Evolutionary conservation across 1,139 yeast genomes (phyloP).

Genomic region (Pichia sp.): DNA sequence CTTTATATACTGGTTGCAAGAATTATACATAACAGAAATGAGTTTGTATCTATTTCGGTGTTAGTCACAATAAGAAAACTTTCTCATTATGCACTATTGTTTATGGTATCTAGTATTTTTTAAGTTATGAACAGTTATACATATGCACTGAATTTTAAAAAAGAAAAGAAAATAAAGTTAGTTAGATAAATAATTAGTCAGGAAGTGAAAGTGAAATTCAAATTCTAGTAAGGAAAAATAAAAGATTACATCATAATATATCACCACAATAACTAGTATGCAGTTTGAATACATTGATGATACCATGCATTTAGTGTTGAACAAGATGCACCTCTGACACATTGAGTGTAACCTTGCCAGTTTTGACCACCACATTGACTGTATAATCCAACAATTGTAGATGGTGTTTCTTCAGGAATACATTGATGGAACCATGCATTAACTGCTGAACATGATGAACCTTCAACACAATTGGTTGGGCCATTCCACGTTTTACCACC

Average conservation of each 20-base stretch:
- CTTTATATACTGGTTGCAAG: too few relatives aligned
- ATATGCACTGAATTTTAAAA: too few relatives aligned
- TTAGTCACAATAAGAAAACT: too few relatives aligned
- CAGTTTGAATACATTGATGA: constrained; percentile 11
- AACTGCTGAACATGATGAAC: constrained; percentile 12
- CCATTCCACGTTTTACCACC: constrained; percentile 17
- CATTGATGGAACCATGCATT: constrained; percentile 17
- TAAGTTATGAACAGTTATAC: too few relatives aligned
- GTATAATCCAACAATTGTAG: constrained; percentile 5
- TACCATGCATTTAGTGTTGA: constrained; percentile 12
- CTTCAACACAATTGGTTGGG: constrained; percentile 11
- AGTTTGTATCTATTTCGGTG: too few relatives aligned
- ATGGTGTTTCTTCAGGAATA: constrained; percentile 7
- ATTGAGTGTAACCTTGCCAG: constrained; percentile 11
- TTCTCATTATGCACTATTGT: too few relatives aligned
- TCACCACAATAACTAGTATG: background rate
- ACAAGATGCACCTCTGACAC: constrained; percentile 7
- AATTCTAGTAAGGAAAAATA: background rate
- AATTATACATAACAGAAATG: too few relatives aligned
- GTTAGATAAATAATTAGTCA: too few relatives aligned
- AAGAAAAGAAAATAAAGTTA: too few relatives aligned
- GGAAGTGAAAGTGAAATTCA: too few relatives aligned
- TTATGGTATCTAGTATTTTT: too few relatives aligned
- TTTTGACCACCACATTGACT: constrained; percentile 16
- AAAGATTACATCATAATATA: background rate